phyloP scores from a whole-genome alignment of 1,284 basidiomycete species.

The Apiotrichum sp. region DNA sequence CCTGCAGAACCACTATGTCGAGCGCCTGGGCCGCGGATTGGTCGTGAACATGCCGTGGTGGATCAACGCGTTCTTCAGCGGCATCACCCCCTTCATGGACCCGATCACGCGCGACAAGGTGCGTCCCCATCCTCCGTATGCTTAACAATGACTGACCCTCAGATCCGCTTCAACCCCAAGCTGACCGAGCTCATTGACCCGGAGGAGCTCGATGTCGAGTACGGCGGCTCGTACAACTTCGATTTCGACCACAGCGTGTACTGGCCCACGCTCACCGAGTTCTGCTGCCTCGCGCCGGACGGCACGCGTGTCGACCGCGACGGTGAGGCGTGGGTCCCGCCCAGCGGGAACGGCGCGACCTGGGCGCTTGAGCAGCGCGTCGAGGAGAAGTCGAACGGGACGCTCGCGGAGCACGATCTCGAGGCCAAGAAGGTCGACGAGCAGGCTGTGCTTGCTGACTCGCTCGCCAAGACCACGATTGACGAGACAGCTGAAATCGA shows the following conservation, averaged over 20 bases:
- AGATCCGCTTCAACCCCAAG: slow-evolving; percentile 81
- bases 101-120: slow-evolving; percentile 86
- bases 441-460: neutral
- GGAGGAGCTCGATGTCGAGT: slow-evolving; percentile 72
- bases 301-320: slow-evolving; percentile 37
- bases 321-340: slow-evolving; percentile 35
- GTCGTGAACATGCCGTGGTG: slow-evolving; percentile 74
- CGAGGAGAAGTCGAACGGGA: slow-evolving; percentile 9
- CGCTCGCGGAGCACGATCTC: neutral
- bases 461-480: neutral
- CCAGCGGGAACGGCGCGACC: slow-evolving; percentile 42
- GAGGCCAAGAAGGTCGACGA: neutral
- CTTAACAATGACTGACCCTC: slow-evolving; percentile 25
- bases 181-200: slow-evolving; percentile 66
- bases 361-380: slow-evolving; percentile 31
- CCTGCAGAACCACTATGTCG: slow-evolving; percentile 84
- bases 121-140: slow-evolving; percentile 13
- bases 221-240: slow-evolving; percentile 71
- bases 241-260: slow-evolving; percentile 70
- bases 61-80: slow-evolving; percentile 79
- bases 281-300: slow-evolving; percentile 36
- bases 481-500: too few relatives aligned
- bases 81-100: slow-evolving; percentile 80
- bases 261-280: slow-evolving; percentile 68
- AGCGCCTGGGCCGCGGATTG: slow-evolving; percentile 71